Evolutionary conservation across 192 early-diverging fungal genomes (phyloP), one percentile per base, ranked within the genome.

Genomic region (Thoreauomyces humboldtii): DNA sequence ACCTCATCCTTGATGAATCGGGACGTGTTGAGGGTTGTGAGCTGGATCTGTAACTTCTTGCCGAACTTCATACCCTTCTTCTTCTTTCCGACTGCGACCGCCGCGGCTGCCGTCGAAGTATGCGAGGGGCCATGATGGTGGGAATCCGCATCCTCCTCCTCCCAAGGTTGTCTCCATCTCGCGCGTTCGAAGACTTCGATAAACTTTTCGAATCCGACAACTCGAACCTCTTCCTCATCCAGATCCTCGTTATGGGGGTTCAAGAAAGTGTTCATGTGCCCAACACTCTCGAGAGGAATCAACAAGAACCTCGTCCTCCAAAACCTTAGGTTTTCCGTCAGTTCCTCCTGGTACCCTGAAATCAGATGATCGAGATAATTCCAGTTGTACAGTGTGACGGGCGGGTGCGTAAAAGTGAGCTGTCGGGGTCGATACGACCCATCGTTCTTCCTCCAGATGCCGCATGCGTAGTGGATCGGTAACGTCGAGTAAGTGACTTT

Each of bases 281-380:
- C 79, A 14, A 89, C 64, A 28, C 73, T 68, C 56, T 93, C 91
- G 21, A 84, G 54, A 1, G 96, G 96, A 41, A 98, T 89, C 25
- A 98, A 71, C 27, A 96, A 77, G 69, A 96, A 98, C 2, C 96
- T 80, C 0, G 92, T 84, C 7, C 95, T 77, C 91, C 91, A 95
- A 73, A 89, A 98, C 58, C 86, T 78, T 11, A 92, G 61, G 14
- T 83, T 77, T 56, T 93, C 90, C 0, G 81, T 91, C 46, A 93
- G 76, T 24, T 87, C 87, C 27, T 91, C 85, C 64, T 89, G 86
- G 59, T 92, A 89, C 33, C 94, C 95, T 19, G 90, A 80, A n/a
- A 96, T 87, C 27, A 95, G 74, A 53, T 89, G 88, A 72, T 98
- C 96, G 27, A 96, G 76, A 41, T 88, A 91, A 64, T 96, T 98